Base-by-base conservation (phyloP, 2,329 filamentous ascomycete species). In the Helotiales sp. region DNA sequence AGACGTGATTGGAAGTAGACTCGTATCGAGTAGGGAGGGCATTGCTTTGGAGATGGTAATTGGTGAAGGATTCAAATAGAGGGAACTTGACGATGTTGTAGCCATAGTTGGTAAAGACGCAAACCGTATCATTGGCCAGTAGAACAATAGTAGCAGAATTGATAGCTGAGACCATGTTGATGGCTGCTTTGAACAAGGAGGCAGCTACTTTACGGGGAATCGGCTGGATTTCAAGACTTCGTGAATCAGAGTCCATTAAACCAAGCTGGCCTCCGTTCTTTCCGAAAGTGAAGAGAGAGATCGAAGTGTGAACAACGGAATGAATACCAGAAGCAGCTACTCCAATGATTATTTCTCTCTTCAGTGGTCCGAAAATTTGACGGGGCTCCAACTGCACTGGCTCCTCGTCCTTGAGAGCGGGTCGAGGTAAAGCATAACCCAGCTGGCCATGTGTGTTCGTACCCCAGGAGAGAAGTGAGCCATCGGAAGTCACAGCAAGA, bases 391-490 rank as follows among this genome's bases (percentile, higher is more conserved):
- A 81, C 66, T 92, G 93, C 65, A 95, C 88, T 0, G 93, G 89
- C 58, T 95, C 90, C 66, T 97, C 90, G 52, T 96, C 91, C 53
- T 84, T 83, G 64, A 85, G 81, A 8, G 78, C 73, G 1, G 87
- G 82, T 15, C 79, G 73, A 8, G 92, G 91, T 15, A 96, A 77
- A 17, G 82, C 77, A 71, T 96, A 98, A 5, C 95, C 95, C 13
- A 99, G 80, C 71, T 98, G 93, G 1, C 88, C 91, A 70, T 85
- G 87, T 7, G 82, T 86, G 67, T 97, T 98, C 63, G 88, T 90
- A 7, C 95, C 95, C 95, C 95, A 99, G 1, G 91, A 95, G 79
- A 91, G 96, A 5, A 96, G 84, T 65, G 96, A 91, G n/a, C 95
- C 93, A 53, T 87, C 81, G n/a, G 86, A 86, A 3, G 90, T 89